These are phyloP conservation scores for Pulveroboletus sp. DNA, from an alignment of 768 basidiomycete species.

Conservation along the genomic window DNA sequence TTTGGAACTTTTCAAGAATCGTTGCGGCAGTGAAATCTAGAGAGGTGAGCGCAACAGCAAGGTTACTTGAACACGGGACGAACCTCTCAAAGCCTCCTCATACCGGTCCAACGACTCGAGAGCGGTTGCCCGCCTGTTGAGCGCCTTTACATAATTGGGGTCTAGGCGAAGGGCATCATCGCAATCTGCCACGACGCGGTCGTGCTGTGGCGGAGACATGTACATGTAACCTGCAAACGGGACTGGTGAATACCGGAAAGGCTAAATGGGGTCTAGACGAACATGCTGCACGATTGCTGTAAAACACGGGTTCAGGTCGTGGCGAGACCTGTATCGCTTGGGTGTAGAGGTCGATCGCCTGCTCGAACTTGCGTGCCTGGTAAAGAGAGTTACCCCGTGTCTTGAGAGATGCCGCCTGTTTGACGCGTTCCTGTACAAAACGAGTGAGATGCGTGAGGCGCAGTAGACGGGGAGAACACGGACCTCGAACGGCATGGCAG, in stretches of 20 bases:
- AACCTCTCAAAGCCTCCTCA: conserved; percentile 80
- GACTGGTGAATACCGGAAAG: neutral
- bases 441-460: conserved; percentile 6
- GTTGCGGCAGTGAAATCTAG: conserved; percentile 95
- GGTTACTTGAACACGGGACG: conserved; percentile 15
- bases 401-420: conserved; percentile 63
- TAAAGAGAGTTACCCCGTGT: conserved; percentile 72
- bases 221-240: conserved; percentile 76
- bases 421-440: conserved; percentile 55
- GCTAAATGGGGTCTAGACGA: conserved; percentile 19
- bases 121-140: conserved; percentile 87
- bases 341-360: conserved; percentile 66
- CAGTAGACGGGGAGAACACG: conserved; percentile 9
- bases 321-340: conserved; percentile 73
- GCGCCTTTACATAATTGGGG: conserved; percentile 79
- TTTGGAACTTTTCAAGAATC: conserved; percentile 91
- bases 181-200: conserved; percentile 84
- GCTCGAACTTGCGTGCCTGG: conserved; percentile 54
- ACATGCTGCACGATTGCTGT: conserved; percentile 98
- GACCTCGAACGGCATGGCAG: conserved; percentile 58
- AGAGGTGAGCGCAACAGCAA: neutral
- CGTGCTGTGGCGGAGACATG: conserved; percentile 80
- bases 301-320: conserved; percentile 88
- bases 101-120: conserved; percentile 71
- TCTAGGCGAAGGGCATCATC: conserved; percentile 85